Base-by-base conservation (phyloP, 805 yeast species). In the Saturnispora saitoi region DNA sequence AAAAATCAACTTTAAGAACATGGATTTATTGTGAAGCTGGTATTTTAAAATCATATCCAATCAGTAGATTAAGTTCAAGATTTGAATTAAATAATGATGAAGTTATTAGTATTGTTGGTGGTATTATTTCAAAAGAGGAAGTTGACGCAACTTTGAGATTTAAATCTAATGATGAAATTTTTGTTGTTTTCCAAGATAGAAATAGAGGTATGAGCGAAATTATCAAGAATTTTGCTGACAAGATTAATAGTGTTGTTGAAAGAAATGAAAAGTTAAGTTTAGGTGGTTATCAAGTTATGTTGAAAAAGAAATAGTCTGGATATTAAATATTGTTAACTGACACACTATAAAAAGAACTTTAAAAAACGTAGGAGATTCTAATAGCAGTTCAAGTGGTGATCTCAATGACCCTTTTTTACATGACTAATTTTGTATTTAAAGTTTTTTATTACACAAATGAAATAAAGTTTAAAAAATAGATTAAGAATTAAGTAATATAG, bases 1-100 rank as follows among this genome's bases (percentile, higher is more conserved):
- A 93, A 72, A 71, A 80, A 48, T 96, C 88, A 68, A 95, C 96
- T 43, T 76, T 93, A 62, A 81, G 95, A 69, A 87, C 97, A n/a
- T 93, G 86, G 67, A 73, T 93, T 55, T 86, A 88, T 74, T 82
- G 86, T 54, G 89, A 83, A 71, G 86, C 86, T 63, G 68, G 81
- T 31, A 81, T 80, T 58, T 89, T 83, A 70, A 71, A 82, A 52
- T 83, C 85, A 54, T 75, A 91, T 49, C 82, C 96, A 3, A 66
- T 89, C 44, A 65, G 71, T 15, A 79, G 79, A 56, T 72, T 93
- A 59, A 70, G 88, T 20, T 63, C 71, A 44, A 73, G 80, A 53
- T 93, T 91, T 64, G 82, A 80, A 57, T 70, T 91, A 44, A 64
- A 76, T 14, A 72, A 69, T 52, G 70, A 69, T 12, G 71, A 72